Evolutionary conservation across 2,329 filamentous ascomycete genomes (phyloP).

Genomic region (Aspergillus costaricaensis): DNA sequence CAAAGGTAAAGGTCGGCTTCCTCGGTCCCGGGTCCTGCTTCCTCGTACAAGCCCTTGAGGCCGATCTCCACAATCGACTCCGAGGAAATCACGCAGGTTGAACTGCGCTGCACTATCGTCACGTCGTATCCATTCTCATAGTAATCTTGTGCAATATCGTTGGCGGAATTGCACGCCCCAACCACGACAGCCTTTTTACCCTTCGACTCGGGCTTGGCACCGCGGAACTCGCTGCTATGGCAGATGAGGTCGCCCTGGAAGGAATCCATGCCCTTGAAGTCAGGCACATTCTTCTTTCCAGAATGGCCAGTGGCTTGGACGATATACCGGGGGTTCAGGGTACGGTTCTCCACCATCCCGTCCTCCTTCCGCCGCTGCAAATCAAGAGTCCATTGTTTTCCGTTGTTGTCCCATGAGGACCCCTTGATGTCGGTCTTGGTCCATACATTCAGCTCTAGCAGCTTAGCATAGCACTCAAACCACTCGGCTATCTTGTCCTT

Average conservation of each 20-base stretch:
- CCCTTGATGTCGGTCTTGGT: conserved; percentile 53
- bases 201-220: conserved; percentile 50
- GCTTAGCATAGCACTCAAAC: conserved; percentile 65
- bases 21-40: conserved; percentile 59
- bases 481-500: conserved; percentile 72
- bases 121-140: conserved; percentile 66
- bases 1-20: conserved; percentile 66
- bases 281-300: conserved; percentile 60
- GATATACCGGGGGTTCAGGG: conserved; percentile 63
- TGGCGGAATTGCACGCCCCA: conserved; percentile 68
- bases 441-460: conserved; percentile 72
- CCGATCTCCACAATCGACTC: conserved; percentile 55
- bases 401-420: conserved; percentile 54
- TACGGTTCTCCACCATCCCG: conserved; percentile 51
- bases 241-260: conserved; percentile 63
- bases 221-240: conserved; percentile 63
- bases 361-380: conserved; percentile 48
- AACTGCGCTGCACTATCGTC: conserved; percentile 69
- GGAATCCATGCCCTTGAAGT: conserved; percentile 50
- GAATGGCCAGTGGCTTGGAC: conserved; percentile 70
- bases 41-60: conserved; percentile 54
- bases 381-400: conserved; percentile 57
- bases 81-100: conserved; percentile 65
- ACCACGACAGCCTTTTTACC: conserved; percentile 66
- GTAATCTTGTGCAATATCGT: conserved; percentile 70